phyloP scores from a whole-genome alignment of 768 basidiomycete genomes.

The Butyriboletus loyo region DNA sequence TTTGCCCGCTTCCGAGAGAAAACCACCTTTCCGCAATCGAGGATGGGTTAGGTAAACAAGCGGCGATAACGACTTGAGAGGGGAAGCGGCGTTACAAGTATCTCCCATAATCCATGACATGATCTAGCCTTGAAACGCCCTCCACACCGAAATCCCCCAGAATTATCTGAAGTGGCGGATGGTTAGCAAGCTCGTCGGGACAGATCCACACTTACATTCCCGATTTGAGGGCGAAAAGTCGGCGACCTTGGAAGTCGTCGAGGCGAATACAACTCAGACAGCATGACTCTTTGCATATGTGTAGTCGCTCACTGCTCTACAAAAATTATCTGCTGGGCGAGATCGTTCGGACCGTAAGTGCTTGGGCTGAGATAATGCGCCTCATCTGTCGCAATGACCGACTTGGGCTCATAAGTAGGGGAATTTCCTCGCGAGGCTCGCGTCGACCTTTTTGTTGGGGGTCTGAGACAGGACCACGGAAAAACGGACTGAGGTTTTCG shows the following conservation, averaged over 20 bases:
- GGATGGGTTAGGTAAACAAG: not conserved
- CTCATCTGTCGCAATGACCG: not conserved
- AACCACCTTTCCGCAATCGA: not conserved
- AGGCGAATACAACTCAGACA: not conserved
- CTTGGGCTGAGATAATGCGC: not conserved
- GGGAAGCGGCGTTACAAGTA: not conserved
- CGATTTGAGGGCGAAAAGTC: not conserved
- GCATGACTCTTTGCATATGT: not conserved
- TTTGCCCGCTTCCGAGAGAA: not conserved
- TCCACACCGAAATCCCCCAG: not conserved
- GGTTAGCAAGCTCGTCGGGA: not conserved
- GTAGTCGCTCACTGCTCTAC: not conserved
- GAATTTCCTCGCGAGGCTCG: not conserved
- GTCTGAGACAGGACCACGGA: not conserved
- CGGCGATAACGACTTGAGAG: not conserved
- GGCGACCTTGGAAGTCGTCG: too few species aligned
- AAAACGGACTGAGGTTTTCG: not conserved
- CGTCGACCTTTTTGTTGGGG: not conserved
- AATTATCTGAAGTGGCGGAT: not conserved
- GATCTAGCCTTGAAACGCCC: not conserved
- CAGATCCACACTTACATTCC: not conserved
- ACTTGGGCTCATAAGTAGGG: not conserved
- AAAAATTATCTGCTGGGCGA: not conserved
- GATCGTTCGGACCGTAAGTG: not conserved
- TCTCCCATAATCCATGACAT: not conserved